Evolutionary conservation across 208 protist genomes (phyloP).

Genomic region (Trypanosoma caninum): DNA sequence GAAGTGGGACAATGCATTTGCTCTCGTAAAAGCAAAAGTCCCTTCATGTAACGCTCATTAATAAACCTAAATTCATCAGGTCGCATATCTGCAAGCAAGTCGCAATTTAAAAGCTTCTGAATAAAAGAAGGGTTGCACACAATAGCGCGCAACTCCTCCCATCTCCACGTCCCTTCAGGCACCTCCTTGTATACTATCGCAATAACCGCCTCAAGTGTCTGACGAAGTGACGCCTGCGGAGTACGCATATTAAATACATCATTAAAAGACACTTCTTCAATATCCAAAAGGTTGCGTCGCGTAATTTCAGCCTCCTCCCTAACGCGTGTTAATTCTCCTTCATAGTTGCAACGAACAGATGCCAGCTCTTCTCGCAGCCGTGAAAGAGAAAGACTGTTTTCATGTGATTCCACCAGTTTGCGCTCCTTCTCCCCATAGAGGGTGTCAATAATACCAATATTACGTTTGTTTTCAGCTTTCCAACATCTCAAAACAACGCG

Average conservation of each 20-base stretch:
- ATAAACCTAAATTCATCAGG: conserved; percentile 27
- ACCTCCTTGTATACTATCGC: conserved; percentile 32
- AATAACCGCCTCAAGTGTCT: conserved; percentile 31
- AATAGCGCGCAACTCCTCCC: conserved; percentile 33
- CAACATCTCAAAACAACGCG: conserved; percentile 31
- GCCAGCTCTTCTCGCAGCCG: conserved; percentile 37
- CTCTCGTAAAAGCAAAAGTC: conserved; percentile 14
- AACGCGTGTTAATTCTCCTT: conserved; percentile 38
- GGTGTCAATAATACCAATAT: conserved; percentile 30
- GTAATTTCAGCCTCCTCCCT: conserved; percentile 22
- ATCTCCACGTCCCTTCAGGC: conserved; percentile 18
- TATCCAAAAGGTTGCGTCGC: conserved; percentile 17
- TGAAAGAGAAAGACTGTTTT: conserved; percentile 28
- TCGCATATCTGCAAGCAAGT: conserved; percentile 38
- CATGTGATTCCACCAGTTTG: conserved; percentile 25
- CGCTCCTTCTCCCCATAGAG: conserved; percentile 23
- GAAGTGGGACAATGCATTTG: conserved; percentile 17
- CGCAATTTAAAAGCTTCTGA: conserved; percentile 34
- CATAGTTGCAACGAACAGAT: conserved; percentile 43
- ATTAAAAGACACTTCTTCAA: conserved; percentile 24
- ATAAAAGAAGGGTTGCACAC: conserved; percentile 40
- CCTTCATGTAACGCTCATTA: conserved; percentile 21
- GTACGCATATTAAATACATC: conserved; percentile 24
- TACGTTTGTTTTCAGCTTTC: conserved; percentile 21
- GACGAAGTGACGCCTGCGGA: conserved; percentile 4